Base-by-base conservation (phyloP, 345 rosid genomes). In the Leavenworthia alabamica region DNA sequence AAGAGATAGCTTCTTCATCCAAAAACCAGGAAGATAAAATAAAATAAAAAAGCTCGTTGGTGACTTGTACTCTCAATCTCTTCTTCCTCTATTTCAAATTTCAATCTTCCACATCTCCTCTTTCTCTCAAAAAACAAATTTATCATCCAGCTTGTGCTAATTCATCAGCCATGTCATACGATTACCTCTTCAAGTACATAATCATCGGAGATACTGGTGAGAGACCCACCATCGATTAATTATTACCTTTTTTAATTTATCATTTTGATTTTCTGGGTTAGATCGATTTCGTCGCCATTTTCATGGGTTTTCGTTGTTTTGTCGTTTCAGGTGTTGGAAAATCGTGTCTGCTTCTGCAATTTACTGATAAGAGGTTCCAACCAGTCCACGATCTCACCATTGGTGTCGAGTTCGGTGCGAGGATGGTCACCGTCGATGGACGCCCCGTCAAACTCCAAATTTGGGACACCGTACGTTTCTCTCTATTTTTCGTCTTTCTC, bases 371-470 rank as follows among this genome's bases (percentile, higher is more conserved):
- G 73, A 66, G 86, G 64, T 85, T 85, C 50, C 90, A 85, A 56
- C 90, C 88, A 2, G 90, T 85, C 31, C 90, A 85, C 56, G 90
- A 84, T 74, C 78, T 84, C 68, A 84, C 90, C 68, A 82, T 84
- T 41, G 86, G 87, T 64, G 90, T 82, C 3, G 90, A 84, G 63
- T 84, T 84, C 26, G 87, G 90, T 56, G 90, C 87, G 48, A 77
- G 90, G 3, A 80, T 80, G 87, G 82, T 84, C 67, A 75, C 78
- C 26, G 79, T 84, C 20, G 90, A 84, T 22, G 77, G 75, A 69
- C 82, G 81, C 19, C 79, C 89, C 8, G 43, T 84, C 67, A 84
- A 84, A 59, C 79, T 84, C 8, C 89, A 84, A 75, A 82, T 84
- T 65, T 84, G 87, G 90, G 90, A 84, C 59, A 84, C 90, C 55